Conservation (phyloP, 257 asterid species). For the Capsicum rhomboideum region DNA sequence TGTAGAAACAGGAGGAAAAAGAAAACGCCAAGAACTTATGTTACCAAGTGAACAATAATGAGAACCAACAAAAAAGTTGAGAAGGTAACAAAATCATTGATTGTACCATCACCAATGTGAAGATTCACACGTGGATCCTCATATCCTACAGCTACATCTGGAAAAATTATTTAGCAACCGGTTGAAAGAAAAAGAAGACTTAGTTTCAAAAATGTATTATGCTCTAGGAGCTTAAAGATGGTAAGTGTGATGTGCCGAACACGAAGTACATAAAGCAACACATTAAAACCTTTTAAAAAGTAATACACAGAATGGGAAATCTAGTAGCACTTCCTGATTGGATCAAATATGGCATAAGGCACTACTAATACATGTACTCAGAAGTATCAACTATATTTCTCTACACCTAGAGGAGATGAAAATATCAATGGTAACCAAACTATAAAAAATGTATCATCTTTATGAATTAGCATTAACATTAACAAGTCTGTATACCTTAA, state of each 20-base stretch:
- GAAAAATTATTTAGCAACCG: too few relatives aligned
- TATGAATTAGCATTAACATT: background rate
- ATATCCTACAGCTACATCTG: too few relatives aligned
- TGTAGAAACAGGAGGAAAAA: too few relatives aligned
- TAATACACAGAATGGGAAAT: background rate
- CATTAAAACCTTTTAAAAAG: background rate
- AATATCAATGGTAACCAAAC: background rate
- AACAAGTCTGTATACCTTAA: constrained; percentile 48
- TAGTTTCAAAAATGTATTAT: too few relatives aligned
- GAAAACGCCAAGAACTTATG: too few relatives aligned
- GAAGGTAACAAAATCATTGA: too few relatives aligned
- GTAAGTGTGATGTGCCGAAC: background rate
- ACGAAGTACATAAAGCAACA: background rate
- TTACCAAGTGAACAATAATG: too few relatives aligned
- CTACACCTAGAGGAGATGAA: background rate
- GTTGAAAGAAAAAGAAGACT: too few relatives aligned
- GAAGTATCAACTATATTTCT: background rate
- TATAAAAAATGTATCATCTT: background rate
- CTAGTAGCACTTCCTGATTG: background rate
- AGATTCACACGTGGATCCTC: too few relatives aligned
- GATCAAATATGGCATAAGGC: background rate
- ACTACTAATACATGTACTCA: background rate
- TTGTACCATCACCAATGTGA: too few relatives aligned
- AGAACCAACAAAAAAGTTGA: too few relatives aligned
- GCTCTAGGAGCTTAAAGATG: too few relatives aligned